A percentile compares a stretch with the other conserved stretches of the same genome.
Evolutionary conservation across 2,329 filamentous ascomycete species (phyloP).

Genomic region (Colletotrichum gloeosporioides): DNA sequence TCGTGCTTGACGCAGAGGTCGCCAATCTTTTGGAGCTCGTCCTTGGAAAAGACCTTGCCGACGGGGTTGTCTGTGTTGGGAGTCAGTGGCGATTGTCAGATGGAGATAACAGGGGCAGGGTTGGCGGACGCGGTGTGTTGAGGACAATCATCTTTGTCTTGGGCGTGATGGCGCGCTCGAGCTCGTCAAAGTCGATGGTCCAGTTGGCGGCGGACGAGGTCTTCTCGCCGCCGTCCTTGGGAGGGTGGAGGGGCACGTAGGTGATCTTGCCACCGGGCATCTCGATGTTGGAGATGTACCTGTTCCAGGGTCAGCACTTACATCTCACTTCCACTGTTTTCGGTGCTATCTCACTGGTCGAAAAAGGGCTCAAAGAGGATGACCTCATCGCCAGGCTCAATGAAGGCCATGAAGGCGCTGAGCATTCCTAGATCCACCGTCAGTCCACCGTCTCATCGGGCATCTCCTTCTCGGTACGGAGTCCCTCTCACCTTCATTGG

Average conservation of each 20-base stretch:
- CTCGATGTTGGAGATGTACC: conserved; percentile 96
- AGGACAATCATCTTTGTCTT: conserved; percentile 96
- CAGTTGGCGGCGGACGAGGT: conserved; percentile 89
- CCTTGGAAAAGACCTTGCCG: conserved; percentile 89
- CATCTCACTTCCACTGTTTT: too few species aligned
- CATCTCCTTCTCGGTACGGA: conserved; percentile 29
- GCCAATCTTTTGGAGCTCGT: conserved; percentile 84
- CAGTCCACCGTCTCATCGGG: not conserved
- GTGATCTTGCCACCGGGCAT: conserved; percentile 96
- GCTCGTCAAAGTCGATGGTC: conserved; percentile 82
- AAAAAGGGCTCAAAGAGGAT: conserved; percentile 99
- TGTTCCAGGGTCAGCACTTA: not conserved
- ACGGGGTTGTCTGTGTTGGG: conserved; percentile 79
- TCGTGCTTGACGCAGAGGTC: conserved; percentile 91
- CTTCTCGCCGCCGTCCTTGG: conserved; percentile 76
- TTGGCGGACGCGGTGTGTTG: conserved; percentile 67
- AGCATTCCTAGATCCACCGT: conserved; percentile 72
- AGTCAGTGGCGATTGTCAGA: not conserved
- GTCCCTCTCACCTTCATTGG: conserved; percentile 69
- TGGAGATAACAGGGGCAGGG: not conserved
- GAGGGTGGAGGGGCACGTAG: conserved; percentile 94
- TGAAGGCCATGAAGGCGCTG: conserved; percentile 96
- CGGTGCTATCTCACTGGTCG: conserved; percentile 70
- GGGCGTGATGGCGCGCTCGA: conserved; percentile 81
- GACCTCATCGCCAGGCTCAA: conserved; percentile 93